Evolutionary conservation across 495 filamentous ascomycete genomes (phyloP), one percentile per base, ranked within the genome.

Genomic region (Lichina pygmaea): DNA sequence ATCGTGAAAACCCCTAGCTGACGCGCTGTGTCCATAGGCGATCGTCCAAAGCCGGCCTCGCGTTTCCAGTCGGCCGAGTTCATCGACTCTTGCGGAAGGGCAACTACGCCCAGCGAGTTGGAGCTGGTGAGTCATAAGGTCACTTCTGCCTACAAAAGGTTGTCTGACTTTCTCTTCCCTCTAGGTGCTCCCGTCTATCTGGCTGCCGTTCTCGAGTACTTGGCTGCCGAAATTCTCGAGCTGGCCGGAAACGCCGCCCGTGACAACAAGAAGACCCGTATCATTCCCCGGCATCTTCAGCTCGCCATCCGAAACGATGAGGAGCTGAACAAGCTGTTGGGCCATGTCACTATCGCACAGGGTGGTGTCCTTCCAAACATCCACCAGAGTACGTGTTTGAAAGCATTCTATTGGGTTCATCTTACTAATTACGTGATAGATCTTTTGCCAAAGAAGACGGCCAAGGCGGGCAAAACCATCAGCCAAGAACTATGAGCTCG

Each of bases 261-360:
- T 60, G 89, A 97, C 66, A 95, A 95, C 79, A 97, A 97, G 83
- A 95, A 94, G 77, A 97, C 86, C 50, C 84, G 89, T 80, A 97
- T 97, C 71, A 97, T 95, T 53, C 89, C 89, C 51, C 86, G 89
- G 62, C 89, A 97, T 66, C 78, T 97, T 43, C 89, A 97, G 70
- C 86, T 97, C 56, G 89, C 89, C 63, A 97, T 97, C 70, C 80
- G 89, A 54, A 95, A 95, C 65, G 89, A 97, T 64, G 86, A 97
- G 75, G 89, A 97, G 64, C 64, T 97, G 83, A 95, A 97, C 79
- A 97, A 97, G 74, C 84, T 97, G 43, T 71, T 97, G 46, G 89
- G 89, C 47, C 89, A 95, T 60, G 89, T 95, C 67, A 97, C 89
- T 60, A 97, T 97, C 57, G 89, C 89, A 57, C 89, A 95, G 67